phyloP scores from a whole-genome alignment of 306 rosid genomes.

The Herpetospermum pedunculosum region DNA sequence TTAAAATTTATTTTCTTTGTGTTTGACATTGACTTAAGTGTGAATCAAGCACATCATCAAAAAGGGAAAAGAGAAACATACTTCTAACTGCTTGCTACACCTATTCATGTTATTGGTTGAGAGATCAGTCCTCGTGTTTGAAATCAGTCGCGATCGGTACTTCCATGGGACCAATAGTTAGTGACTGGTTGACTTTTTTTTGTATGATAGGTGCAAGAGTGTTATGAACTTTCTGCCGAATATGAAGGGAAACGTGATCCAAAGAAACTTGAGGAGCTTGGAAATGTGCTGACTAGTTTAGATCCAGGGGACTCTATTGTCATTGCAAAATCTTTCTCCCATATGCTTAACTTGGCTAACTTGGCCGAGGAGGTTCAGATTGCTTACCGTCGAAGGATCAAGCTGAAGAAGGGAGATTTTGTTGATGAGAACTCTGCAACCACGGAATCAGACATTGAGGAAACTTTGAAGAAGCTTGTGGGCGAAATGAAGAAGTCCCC shows the following conservation, averaged over 20 bases:
- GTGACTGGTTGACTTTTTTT: neutral
- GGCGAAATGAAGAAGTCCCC: conserved; percentile 65
- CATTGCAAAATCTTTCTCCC: conserved; percentile 79
- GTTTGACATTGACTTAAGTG: neutral
- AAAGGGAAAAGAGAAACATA: neutral
- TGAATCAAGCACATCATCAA: neutral
- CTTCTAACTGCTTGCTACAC: neutral
- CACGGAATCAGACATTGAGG: conserved; percentile 94
- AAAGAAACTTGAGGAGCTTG: conserved; percentile 75
- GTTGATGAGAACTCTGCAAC: conserved; percentile 80
- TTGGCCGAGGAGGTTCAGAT: conserved; percentile 99
- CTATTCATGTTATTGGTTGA: neutral
- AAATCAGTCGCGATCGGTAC: neutral
- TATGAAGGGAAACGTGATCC: conserved; percentile 86
- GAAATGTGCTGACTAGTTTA: conserved; percentile 69
- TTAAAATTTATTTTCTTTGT: neutral
- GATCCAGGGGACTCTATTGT: conserved; percentile 97
- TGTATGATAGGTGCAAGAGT: conserved; percentile 68
- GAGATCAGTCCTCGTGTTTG: neutral
- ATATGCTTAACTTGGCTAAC: conserved; percentile 99
- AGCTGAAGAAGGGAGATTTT: conserved; percentile 82
- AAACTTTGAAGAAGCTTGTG: conserved; percentile 88
- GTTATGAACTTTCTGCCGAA: conserved; percentile 92
- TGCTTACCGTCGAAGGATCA: conserved; percentile 74
- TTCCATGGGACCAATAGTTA: neutral